phyloP scores from a whole-genome alignment of 2,329 filamentous ascomycete genomes.

The Cordyceps militaris region DNA sequence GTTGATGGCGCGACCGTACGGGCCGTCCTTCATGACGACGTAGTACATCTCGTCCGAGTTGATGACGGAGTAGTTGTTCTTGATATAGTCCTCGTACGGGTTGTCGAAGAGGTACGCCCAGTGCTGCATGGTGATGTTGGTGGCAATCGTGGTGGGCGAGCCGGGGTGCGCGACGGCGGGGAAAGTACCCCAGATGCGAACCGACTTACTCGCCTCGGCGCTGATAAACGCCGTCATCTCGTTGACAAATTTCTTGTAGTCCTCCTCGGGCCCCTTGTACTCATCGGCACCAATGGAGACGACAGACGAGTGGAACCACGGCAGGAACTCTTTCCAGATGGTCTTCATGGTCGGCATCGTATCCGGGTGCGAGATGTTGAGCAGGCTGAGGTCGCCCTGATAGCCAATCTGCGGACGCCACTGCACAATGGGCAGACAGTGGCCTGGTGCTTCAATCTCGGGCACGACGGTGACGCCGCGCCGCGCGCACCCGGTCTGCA shows the following conservation, averaged over 20 bases:
- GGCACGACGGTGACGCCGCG: constrained; percentile 52
- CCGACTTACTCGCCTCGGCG: constrained; percentile 33
- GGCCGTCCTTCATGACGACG: constrained; percentile 28
- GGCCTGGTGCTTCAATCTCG: constrained; percentile 53
- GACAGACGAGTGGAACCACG: constrained; percentile 48
- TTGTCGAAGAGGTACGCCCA: constrained; percentile 20
- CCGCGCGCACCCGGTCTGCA: constrained; percentile 45
- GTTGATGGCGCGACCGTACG: constrained; percentile 41
- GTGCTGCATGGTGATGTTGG: constrained; percentile 30
- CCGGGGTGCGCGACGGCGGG: constrained; percentile 19
- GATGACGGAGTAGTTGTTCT: constrained; percentile 19
- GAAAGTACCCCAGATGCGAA: constrained; percentile 45
- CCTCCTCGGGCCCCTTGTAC: constrained; percentile 38
- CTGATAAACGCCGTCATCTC: constrained; percentile 39
- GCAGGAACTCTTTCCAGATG: constrained; percentile 46
- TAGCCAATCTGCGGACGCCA: constrained; percentile 52
- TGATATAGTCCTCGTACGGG: constrained; percentile 17
- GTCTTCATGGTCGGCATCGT: constrained; percentile 43
- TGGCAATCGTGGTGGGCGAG: constrained; percentile 12
- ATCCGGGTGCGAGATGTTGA: constrained; percentile 39
- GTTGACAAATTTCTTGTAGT: constrained; percentile 42
- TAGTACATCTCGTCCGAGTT: constrained; percentile 22
- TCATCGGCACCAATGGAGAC: constrained; percentile 52
- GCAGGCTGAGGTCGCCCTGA: constrained; percentile 37
- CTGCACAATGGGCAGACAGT: constrained; percentile 48